Base-by-base conservation (phyloP, 345 rosid species). In the Dovyalis caffra region DNA sequence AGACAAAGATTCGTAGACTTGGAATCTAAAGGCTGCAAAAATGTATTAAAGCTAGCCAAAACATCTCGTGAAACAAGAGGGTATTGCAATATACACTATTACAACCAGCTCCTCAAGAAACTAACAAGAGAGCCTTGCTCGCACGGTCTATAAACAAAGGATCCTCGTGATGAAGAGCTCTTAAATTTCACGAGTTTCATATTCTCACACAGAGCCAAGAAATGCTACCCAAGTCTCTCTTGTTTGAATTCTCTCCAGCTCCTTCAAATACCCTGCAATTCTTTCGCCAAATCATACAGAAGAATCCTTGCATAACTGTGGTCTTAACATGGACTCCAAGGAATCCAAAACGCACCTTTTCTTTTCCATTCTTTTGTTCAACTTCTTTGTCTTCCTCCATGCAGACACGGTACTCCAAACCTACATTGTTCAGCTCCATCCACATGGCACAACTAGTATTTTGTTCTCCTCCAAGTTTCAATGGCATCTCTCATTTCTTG, bases 101-200 rank as follows among this genome's bases (percentile, higher is more conserved):
- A n/a, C n/a, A n/a, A n/a, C 70, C 70, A 69, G 81, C 78, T 73
- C 84, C 78, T 64, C 82, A 61, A 49, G 21, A 34, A n/a, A n/a
- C n/a, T n/a, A 65, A 53, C 15, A 35, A 77, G 61, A 79, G 43
- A 43, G 77, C 82, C 69, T 60, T 68, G 67, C 68, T 74, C 72
- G 34, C 32, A 68, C 78, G 56, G 10, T 62, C 80, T 83, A 81
- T 72, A 74, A 74, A 74, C 93, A 91, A 88, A 86, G 78, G 87
- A 90, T 88, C 85, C 97, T 82, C 98, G 98, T 94, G 97, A 94
- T 80, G 91, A 76, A 89, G 93, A 90, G 97, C 98, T 89, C 91
- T 90, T 82, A 76, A 62, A 69, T 83, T 88, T 91, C 98, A 93
- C 97, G 98, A 91, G 98, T 88, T 90, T 88, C 96, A 79, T 86